These are phyloP conservation scores for Iodosphaeria phyllophila DNA, from an alignment of 2,329 filamentous ascomycete genomes.

Conservation along the genomic window DNA sequence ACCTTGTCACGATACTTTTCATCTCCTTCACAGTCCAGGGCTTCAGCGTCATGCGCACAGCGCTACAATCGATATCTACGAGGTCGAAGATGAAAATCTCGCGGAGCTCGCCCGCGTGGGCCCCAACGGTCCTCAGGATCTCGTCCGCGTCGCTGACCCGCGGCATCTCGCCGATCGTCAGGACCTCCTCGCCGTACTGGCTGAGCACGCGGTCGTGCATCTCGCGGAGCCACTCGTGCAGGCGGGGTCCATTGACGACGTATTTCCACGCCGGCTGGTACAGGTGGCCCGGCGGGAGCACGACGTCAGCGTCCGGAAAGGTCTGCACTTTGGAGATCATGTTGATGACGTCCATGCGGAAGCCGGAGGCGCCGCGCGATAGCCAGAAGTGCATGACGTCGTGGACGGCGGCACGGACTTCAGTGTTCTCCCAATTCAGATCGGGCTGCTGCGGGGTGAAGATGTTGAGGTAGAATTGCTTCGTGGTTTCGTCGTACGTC, in stretches of 20 bases:
- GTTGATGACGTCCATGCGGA: constrained; percentile 60
- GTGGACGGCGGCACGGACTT: constrained; percentile 51
- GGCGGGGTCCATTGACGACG: constrained; percentile 48
- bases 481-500: constrained; percentile 53
- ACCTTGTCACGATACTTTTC: constrained; percentile 18
- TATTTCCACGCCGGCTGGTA: constrained; percentile 33
- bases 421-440: constrained; percentile 66
- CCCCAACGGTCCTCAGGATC: constrained; percentile 40
- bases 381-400: constrained; percentile 67
- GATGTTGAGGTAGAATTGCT: constrained; percentile 60
- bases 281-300: constrained; percentile 22
- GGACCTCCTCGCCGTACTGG: constrained; percentile 43
- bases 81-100: constrained; percentile 56
- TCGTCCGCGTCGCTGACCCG: constrained; percentile 36
- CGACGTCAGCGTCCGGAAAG: constrained; percentile 38
- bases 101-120: constrained; percentile 37
- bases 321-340: constrained; percentile 46
- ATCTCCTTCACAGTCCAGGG: constrained; percentile 23
- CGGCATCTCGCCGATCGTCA: constrained; percentile 54
- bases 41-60: constrained; percentile 23
- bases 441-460: constrained; percentile 65
- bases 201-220: constrained; percentile 40
- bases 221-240: constrained; percentile 49
- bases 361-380: constrained; percentile 51
- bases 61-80: constrained; percentile 37